A percentile compares a stretch with the other conserved stretches of the same genome.
phyloP scores from a whole-genome alignment of 345 rosid genomes.

The Noccaea bulbosa region DNA sequence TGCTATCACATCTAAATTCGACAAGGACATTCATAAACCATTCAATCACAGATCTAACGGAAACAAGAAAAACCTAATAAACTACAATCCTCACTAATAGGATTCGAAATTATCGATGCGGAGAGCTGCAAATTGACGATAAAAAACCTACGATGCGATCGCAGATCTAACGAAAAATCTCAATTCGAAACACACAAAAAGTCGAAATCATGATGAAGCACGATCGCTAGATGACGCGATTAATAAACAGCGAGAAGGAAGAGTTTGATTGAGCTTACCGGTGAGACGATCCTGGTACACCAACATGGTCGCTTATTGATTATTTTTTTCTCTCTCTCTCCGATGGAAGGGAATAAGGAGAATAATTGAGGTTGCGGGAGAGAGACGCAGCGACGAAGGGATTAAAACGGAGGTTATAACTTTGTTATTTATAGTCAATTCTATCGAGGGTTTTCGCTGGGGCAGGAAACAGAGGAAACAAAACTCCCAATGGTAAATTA shows the following conservation, averaged over 20 bases:
- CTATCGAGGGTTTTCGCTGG: constrained; percentile 36
- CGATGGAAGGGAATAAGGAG: constrained; percentile 37
- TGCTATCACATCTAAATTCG: neutral
- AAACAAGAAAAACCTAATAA: neutral
- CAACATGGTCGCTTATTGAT: constrained; percentile 73
- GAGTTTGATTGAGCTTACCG: constrained; percentile 43
- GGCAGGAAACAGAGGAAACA: constrained; percentile 12
- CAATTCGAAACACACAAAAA: constrained; percentile 16
- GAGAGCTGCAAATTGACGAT: neutral
- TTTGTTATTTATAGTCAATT: constrained; percentile 31
- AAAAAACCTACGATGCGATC: neutral
- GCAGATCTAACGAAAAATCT: constrained; percentile 32
- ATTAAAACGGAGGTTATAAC: neutral
- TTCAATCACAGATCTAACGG: constrained; percentile 29
- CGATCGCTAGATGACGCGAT: neutral
- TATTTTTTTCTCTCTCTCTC: constrained; percentile 36
- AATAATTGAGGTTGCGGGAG: constrained; percentile 27
- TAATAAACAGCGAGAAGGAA: neutral
- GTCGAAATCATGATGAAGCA: neutral
- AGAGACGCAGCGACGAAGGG: constrained; percentile 48
- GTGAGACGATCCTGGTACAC: constrained; percentile 84
- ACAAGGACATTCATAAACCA: neutral
- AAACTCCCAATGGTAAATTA: neutral
- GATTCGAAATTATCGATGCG: neutral
- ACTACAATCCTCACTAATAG: neutral